These are phyloP conservation scores for Porcisia deanei DNA, from an alignment of 208 protist genomes.

Conservation along the genomic window DNA sequence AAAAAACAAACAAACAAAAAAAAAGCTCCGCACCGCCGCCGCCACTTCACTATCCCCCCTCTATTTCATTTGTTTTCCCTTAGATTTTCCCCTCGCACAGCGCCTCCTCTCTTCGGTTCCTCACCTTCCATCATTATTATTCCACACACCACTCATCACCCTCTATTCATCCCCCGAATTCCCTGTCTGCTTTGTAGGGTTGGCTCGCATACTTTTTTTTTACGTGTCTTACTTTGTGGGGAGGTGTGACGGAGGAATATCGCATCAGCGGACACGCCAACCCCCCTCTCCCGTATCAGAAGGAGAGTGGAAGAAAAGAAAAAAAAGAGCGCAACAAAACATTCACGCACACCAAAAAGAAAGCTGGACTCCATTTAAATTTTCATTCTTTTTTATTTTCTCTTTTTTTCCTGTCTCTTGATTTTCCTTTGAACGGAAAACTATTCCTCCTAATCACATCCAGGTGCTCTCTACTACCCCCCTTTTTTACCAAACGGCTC, in stretches of 20 bases:
- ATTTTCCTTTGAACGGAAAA: neutral
- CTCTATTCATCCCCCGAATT: neutral
- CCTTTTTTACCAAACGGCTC: neutral
- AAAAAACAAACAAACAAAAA: neutral
- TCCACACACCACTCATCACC: neutral
- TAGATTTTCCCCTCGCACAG: slow-evolving; percentile 10
- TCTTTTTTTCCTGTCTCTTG: neutral
- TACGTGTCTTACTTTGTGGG: neutral
- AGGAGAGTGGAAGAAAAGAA: neutral
- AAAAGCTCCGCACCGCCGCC: neutral
- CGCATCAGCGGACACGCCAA: neutral
- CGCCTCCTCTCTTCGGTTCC: neutral
- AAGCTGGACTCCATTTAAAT: neutral
- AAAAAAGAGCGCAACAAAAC: neutral
- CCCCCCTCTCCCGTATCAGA: too few species aligned
- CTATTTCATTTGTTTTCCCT: slow-evolving; percentile 1
- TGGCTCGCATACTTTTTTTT: slow-evolving; percentile 6
- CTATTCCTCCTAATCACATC: neutral
- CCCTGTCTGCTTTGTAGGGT: neutral
- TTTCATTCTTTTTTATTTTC: neutral
- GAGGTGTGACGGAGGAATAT: neutral
- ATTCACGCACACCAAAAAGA: neutral
- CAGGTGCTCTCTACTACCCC: neutral
- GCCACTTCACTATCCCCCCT: neutral
- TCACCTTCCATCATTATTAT: neutral